Conservation (phyloP, 306 rosid genomes). For the Vigna mungo region DNA sequence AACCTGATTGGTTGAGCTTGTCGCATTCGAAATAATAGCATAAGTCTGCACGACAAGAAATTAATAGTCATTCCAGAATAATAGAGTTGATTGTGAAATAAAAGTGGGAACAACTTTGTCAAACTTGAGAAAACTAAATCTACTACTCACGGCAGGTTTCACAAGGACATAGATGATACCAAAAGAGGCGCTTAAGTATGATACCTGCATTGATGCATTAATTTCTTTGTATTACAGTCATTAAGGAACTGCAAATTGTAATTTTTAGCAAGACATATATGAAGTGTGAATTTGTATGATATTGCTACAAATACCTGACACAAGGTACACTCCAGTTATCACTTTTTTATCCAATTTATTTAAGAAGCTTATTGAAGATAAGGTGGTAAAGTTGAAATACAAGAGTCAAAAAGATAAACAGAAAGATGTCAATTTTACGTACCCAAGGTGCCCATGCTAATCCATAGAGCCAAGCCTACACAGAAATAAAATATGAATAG, state of each 20-base stretch:
- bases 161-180: conserved; percentile 70
- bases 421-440: conserved; percentile 38
- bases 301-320: conserved; percentile 3
- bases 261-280: conserved; percentile 18
- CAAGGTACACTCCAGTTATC: neutral
- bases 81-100: conserved; percentile 3
- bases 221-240: conserved; percentile 15
- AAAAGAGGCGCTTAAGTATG: conserved; percentile 77
- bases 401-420: conserved; percentile 8
- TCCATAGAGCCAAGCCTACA: conserved; percentile 80
- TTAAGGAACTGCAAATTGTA: conserved; percentile 7
- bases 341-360: neutral
- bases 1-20: conserved; percentile 81
- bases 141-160: conserved; percentile 73
- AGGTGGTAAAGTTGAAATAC: neutral
- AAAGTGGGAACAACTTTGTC: neutral
- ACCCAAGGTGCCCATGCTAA: conserved; percentile 97
- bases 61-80: conserved; percentile 34
- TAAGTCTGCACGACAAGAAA: conserved; percentile 62
- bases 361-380: conserved; percentile 1
- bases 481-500: conserved; percentile 20
- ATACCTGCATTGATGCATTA: conserved; percentile 62
- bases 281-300: conserved; percentile 8
- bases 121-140: conserved; percentile 1
- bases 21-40: conserved; percentile 80